Percentiles rank a stretch among this genome's conserved stretches.
phyloP scores from a whole-genome alignment of 345 rosid species.

The Linum lewisii region DNA sequence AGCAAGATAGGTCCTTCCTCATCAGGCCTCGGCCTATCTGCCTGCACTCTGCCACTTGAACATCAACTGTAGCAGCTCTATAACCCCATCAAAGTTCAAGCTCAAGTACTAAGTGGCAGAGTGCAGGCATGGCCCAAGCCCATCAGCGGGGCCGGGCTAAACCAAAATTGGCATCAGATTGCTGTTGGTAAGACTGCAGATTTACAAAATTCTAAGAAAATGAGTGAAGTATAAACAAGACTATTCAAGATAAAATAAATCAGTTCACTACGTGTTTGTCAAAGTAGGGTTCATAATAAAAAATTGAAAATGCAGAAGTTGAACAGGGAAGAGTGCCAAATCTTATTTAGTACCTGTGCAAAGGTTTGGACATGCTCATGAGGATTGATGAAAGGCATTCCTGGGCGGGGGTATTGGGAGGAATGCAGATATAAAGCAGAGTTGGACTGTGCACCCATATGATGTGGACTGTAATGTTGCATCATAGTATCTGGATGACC shows the following conservation, averaged over 20 bases:
- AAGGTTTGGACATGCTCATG: slow-evolving; percentile 56
- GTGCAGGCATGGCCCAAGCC: slow-evolving; percentile 93
- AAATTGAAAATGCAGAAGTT: too few species aligned
- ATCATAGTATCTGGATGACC: slow-evolving; percentile 70
- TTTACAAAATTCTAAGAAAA: background rate
- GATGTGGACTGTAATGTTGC: slow-evolving; percentile 51
- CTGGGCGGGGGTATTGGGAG: slow-evolving; percentile 59
- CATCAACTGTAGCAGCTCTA: too few species aligned
- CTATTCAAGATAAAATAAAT: background rate
- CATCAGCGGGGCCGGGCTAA: slow-evolving; percentile 94
- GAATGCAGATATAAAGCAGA: slow-evolving; percentile 51
- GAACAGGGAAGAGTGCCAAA: too few species aligned
- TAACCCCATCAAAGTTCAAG: background rate
- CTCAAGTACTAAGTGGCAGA: slow-evolving; percentile 17
- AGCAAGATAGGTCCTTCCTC: background rate
- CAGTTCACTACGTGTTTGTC: too few species aligned
- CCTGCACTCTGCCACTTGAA: slow-evolving; percentile 6
- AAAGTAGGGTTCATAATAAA: too few species aligned
- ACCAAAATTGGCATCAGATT: slow-evolving; percentile 64
- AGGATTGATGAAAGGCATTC: slow-evolving; percentile 47
- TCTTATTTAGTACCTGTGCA: slow-evolving; percentile 43
- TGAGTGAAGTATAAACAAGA: background rate
- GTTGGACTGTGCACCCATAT: slow-evolving; percentile 40
- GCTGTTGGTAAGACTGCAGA: slow-evolving; percentile 56
- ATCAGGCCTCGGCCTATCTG: slow-evolving; percentile 3